phyloP scores from a whole-genome alignment of 177 flowering plant species.

The Tripterygium wilfordii region DNA sequence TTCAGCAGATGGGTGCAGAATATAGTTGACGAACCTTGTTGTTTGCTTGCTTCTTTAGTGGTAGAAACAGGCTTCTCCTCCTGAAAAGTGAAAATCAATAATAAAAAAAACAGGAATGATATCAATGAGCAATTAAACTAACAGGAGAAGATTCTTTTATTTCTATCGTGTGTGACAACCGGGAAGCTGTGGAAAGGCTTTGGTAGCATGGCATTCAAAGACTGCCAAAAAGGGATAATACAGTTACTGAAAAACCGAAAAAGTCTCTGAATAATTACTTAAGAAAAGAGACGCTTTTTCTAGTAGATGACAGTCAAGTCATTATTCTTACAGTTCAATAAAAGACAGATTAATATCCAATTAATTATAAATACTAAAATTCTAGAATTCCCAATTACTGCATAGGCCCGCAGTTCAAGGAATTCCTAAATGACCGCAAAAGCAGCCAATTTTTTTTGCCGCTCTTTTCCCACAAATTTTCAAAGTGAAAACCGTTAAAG shows the following conservation, averaged over 20 bases:
- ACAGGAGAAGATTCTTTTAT: neutral
- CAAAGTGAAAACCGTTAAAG: no score
- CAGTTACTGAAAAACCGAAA: no score
- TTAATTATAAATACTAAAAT: no score
- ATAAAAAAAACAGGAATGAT: neutral
- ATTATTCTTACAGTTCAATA: slow-evolving; percentile 7
- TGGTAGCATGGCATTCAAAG: slow-evolving; percentile 12
- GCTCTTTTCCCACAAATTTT: neutral
- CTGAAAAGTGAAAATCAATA: slow-evolving; percentile 13
- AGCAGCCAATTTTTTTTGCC: no score
- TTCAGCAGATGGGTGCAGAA: neutral
- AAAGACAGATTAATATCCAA: slow-evolving; percentile 1
- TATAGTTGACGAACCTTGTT: slow-evolving; percentile 22
- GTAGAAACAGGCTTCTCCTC: slow-evolving; percentile 21
- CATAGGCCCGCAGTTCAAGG: slow-evolving; percentile 27
- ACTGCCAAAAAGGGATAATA: slow-evolving; percentile 11
- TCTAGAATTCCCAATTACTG: slow-evolving; percentile 4
- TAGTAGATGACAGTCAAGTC: slow-evolving; percentile 12
- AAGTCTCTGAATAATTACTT: slow-evolving; percentile 12
- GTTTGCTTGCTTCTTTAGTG: slow-evolving; percentile 12
- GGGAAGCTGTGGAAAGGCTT: slow-evolving; percentile 11
- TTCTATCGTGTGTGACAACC: slow-evolving; percentile 8
- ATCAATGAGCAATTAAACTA: neutral
- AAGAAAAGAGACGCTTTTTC: slow-evolving; percentile 26
- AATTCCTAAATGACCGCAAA: slow-evolving; percentile 3